Conservation (phyloP, 75 land plant genomes). For the Pseudotsuga menziesii region DNA sequence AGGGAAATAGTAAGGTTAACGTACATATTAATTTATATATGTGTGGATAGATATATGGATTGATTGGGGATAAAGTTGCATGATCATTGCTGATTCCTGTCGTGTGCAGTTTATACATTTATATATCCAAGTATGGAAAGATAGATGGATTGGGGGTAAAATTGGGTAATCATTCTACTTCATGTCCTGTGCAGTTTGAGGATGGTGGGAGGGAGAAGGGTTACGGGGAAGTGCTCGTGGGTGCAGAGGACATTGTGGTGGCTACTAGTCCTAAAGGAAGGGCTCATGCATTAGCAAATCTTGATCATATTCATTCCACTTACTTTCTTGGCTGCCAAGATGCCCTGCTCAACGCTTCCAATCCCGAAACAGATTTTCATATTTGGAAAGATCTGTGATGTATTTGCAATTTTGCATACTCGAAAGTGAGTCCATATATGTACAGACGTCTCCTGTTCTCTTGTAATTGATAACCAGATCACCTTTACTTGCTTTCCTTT, state of each 20-base stretch:
- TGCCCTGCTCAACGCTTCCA: conserved; percentile 1
- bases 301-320: conserved; percentile 14
- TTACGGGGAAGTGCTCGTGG: conserved; percentile 46
- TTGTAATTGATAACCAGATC: no score
- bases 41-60: neutral
- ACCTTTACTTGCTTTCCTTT: no score
- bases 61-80: neutral
- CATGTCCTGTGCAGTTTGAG: conserved; percentile 41
- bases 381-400: conserved; percentile 37
- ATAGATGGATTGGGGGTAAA: neutral
- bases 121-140: neutral
- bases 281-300: conserved; percentile 35
- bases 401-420: neutral
- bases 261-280: conserved; percentile 28
- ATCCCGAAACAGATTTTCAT: conserved; percentile 19
- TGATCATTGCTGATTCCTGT: neutral
- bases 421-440: no score
- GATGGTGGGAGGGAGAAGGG: conserved; percentile 46
- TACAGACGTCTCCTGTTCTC: no score
- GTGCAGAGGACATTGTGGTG: conserved; percentile 24
- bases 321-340: conserved; percentile 43
- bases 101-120: neutral
- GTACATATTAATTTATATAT: no score
- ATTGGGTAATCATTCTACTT: neutral
- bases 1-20: no score